These are phyloP conservation scores for Alternaria triticimaculans DNA, from an alignment of 2,329 filamentous ascomycete species.

Conservation along the genomic window DNA sequence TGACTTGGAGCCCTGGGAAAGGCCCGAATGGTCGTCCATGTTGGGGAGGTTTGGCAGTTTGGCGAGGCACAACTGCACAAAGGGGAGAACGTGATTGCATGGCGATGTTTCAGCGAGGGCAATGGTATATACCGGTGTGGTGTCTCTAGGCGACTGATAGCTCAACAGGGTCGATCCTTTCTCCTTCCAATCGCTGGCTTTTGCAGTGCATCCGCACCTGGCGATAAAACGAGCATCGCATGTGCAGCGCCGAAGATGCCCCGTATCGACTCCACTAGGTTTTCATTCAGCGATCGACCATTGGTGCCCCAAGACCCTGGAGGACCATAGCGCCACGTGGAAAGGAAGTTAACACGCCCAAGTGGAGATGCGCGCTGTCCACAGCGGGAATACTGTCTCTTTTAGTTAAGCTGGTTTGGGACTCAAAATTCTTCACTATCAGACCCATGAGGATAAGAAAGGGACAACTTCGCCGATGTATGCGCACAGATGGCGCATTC, in stretches of 20 bases:
- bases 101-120: slow-evolving; percentile 14
- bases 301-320: background rate
- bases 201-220: slow-evolving; percentile 1
- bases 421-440: background rate
- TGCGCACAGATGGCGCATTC: background rate
- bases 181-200: slow-evolving; percentile 4
- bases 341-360: background rate
- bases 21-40: slow-evolving; percentile 27
- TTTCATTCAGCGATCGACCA: background rate
- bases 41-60: slow-evolving; percentile 5
- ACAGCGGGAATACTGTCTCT: background rate
- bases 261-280: background rate
- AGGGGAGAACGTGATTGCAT: slow-evolving; percentile 3
- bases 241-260: background rate
- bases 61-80: slow-evolving; percentile 12
- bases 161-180: slow-evolving; percentile 7
- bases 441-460: background rate
- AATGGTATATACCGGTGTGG: slow-evolving; percentile 18
- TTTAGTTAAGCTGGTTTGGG: background rate
- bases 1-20: slow-evolving; percentile 13
- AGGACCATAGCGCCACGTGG: slow-evolving; percentile 3
- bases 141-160: background rate
- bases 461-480: background rate
- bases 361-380: slow-evolving; percentile 2
- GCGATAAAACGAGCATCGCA: background rate